Conservation (phyloP, 1,284 basidiomycete species). For the Gastroboletus turbinatus region DNA sequence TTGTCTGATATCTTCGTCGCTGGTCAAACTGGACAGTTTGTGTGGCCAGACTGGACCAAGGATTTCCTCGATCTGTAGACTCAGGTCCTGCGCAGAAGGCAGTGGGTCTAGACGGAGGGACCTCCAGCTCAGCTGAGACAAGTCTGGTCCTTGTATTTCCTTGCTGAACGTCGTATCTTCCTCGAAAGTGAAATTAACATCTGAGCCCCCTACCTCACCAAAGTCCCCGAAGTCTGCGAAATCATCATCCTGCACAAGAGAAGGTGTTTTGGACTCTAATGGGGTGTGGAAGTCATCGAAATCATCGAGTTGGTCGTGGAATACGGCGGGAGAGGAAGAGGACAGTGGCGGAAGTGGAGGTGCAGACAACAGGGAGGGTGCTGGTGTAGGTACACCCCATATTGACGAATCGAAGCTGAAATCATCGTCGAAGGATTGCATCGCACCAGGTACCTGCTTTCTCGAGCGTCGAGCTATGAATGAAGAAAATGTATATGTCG, state of each 20-base stretch:
- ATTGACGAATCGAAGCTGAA: conserved; percentile 68
- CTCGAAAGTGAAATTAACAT: conserved; percentile 37
- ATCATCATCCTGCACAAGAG: conserved; percentile 59
- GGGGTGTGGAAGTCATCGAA: conserved; percentile 70
- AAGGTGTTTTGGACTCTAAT: conserved; percentile 40
- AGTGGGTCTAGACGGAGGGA: conserved; percentile 66
- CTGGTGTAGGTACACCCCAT: conserved; percentile 56
- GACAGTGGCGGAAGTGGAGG: conserved; percentile 23
- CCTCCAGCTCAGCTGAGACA: conserved; percentile 53
- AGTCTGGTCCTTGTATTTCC: conserved; percentile 37
- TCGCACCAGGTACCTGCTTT: conserved; percentile 6
- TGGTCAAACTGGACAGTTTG: conserved; percentile 52
- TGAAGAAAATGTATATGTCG: conserved; percentile 10
- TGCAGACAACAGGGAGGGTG: conserved; percentile 35
- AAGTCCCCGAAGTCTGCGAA: conserved; percentile 89
- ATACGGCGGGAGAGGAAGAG: conserved; percentile 32
- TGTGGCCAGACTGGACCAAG: conserved; percentile 65
- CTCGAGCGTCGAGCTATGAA: conserved; percentile 1
- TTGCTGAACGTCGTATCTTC: conserved; percentile 45
- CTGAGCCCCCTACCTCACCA: conserved; percentile 57
- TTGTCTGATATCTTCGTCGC: conserved; percentile 74
- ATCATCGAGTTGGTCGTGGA: conserved; percentile 58
- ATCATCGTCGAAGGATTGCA: conserved; percentile 64
- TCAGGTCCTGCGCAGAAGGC: conserved; percentile 56
- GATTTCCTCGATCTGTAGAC: conserved; percentile 62